Base-by-base conservation (phyloP, 2,329 filamentous ascomycete species). In the Botrytis tulipae region DNA sequence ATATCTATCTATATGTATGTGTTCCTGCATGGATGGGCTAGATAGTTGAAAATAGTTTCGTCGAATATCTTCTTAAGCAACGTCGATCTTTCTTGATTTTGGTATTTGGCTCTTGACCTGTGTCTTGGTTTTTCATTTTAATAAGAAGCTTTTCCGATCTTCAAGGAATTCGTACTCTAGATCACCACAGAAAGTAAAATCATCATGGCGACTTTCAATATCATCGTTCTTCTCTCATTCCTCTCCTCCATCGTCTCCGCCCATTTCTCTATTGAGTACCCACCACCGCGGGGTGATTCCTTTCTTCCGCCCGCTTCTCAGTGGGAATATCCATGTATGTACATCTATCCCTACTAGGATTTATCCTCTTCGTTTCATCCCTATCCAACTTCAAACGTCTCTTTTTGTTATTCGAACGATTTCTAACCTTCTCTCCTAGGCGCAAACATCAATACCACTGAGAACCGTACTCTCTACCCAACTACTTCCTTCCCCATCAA, bases 361-460 rank as follows among this genome's bases (percentile, higher is more conserved):
- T 29, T 3, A 25, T 18, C 44, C 32, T n/a, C 32, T 22, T 18
- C 35, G 32, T 32, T 35, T 20, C 9, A 32, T 16, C n/a, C 48
- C 14, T 9, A 29, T 18, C 37, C 35, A 44, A 32, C 16, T 18
- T 7, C n/a, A 29, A 14, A 1, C 22, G 25, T 9, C 6, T 20
- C 22, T n/a, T 22, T 22, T 5, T 4, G 16, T 25, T 4, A 18
- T 29, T 29, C 32, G 12, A 12, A 22, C 40, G 20, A 22, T 7
- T 7, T 61, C 63, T 70, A 57, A 65, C 29, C 7, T 29, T 22
- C 12, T 22, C 40, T 9, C 12, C 3, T 9, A 75, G 74, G 74
- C 32, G 74, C 74, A 14, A 73, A 73, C 54, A 73, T 75, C 16
- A 74, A 59, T n/a, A 71, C 73, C 25, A 74, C 54, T 3, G n/a